Percentiles rank a stretch among this genome's conserved stretches.
Evolutionary conservation across 805 yeast genomes (phyloP).

Genomic region (Ogataea allantospora): DNA sequence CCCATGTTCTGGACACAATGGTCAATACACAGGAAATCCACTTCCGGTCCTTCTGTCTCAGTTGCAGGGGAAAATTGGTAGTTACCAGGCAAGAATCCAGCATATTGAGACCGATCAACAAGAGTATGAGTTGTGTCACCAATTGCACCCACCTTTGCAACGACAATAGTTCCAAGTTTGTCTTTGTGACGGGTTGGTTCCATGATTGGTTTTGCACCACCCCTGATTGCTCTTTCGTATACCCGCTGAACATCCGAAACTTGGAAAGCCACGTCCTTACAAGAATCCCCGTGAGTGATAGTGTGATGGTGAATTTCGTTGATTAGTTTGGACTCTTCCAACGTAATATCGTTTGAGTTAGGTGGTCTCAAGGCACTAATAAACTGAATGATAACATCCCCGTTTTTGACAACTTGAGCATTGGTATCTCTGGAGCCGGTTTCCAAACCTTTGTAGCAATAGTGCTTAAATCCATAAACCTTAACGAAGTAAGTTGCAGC

Average conservation of each 20-base stretch:
- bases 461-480: conserved; percentile 59
- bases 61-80: conserved; percentile 6
- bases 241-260: conserved; percentile 51
- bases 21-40: conserved; percentile 51
- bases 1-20: conserved; percentile 80
- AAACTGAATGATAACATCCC: conserved; percentile 49
- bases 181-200: conserved; percentile 37
- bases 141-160: conserved; percentile 51
- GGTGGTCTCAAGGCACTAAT: conserved; percentile 38
- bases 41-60: conserved; percentile 2
- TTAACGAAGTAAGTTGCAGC: conserved; percentile 53
- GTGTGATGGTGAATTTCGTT: conserved; percentile 46
- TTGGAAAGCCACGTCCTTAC: conserved; percentile 70
- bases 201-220: conserved; percentile 45
- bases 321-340: conserved; percentile 10
- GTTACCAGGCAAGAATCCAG: conserved; percentile 29
- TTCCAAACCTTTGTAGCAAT: conserved; percentile 68
- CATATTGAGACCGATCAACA: conserved; percentile 40
- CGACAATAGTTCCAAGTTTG: conserved; percentile 46
- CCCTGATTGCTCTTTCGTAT: conserved; percentile 44
- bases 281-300: conserved; percentile 69
- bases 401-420: conserved; percentile 61
- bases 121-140: conserved; percentile 74
- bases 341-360: conserved; percentile 10
- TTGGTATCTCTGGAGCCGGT: conserved; percentile 56